Conservation (phyloP, 192 early-diverging fungal genomes). For the Linnemannia schmuckeri region DNA sequence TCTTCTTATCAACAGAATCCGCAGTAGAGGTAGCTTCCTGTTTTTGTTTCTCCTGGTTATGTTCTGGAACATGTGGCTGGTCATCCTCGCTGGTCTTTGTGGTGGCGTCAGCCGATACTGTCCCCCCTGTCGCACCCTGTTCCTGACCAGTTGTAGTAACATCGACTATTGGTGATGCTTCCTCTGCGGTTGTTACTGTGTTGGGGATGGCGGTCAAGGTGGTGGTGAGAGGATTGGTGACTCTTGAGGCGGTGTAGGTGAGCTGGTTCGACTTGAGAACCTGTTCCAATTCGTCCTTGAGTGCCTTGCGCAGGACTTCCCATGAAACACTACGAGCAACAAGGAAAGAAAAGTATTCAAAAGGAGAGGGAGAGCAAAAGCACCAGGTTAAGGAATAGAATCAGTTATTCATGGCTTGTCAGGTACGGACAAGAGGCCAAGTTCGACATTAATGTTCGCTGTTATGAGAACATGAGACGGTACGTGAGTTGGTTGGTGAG, state of each 20-base stretch:
- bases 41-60: slow-evolving; percentile 3
- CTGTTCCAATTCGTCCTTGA: slow-evolving; percentile 23
- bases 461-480: not conserved
- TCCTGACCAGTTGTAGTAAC: not conserved
- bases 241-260: slow-evolving; percentile 27
- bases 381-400: not conserved
- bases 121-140: not conserved
- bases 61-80: slow-evolving; percentile 31
- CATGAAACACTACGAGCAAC: slow-evolving; percentile 17
- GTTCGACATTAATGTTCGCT: not conserved
- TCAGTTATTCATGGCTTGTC: not conserved
- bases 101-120: not conserved
- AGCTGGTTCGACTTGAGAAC: slow-evolving; percentile 29
- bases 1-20: not conserved
- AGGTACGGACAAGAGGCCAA: not conserved
- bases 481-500: slow-evolving; percentile 42
- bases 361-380: too few species aligned
- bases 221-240: slow-evolving; percentile 52
- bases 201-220: slow-evolving; percentile 11
- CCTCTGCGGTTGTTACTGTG: not conserved
- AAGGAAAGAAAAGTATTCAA: not conserved
- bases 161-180: too few species aligned
- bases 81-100: not conserved
- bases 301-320: slow-evolving; percentile 30
- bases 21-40: not conserved